Percentiles rank a stretch among this genome's conserved stretches.
These are phyloP conservation scores for Phytopythium vexans DNA, from an alignment of 352 stramenopile genomes.

Conservation along the genomic window DNA sequence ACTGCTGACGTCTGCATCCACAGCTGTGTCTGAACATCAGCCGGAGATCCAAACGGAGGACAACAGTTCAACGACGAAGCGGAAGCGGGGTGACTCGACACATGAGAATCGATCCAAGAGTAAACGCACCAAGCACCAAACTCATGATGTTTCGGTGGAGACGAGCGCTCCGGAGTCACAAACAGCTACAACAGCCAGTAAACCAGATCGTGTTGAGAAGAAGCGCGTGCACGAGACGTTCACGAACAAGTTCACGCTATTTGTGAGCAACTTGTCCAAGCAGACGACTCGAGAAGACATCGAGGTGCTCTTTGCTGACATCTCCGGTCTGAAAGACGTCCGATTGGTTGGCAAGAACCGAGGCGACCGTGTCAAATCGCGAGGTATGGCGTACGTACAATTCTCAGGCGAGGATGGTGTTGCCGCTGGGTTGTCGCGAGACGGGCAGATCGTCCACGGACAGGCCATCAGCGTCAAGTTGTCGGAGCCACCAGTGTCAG, in stretches of 20 bases:
- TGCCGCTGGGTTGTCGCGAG: conserved; percentile 19
- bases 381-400: conserved; percentile 76
- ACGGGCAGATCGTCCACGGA: conserved; percentile 31
- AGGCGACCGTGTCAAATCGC: conserved; percentile 52
- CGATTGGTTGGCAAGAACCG: conserved; percentile 64
- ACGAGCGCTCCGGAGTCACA: conserved; percentile 8
- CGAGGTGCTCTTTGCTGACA: conserved; percentile 40
- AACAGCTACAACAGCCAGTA: conserved; percentile 5
- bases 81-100: conserved; percentile 8
- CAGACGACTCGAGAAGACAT: conserved; percentile 50
- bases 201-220: conserved; percentile 15
- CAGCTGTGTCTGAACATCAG: neutral
- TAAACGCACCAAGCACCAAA: conserved; percentile 26
- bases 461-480: conserved; percentile 46
- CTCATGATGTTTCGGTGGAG: neutral
- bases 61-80: conserved; percentile 3
- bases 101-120: neutral
- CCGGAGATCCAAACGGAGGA: neutral
- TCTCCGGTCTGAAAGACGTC: conserved; percentile 49
- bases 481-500: conserved; percentile 39
- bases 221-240: conserved; percentile 29
- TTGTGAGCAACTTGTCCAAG: conserved; percentile 66
- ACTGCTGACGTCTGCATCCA: conserved; percentile 5
- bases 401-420: conserved; percentile 48
- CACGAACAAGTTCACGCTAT: conserved; percentile 65